Percentiles rank a stretch among this genome's conserved stretches.
These are phyloP conservation scores for Aspergillus melleus DNA, from an alignment of 2,329 filamentous ascomycete species.

Conservation along the genomic window DNA sequence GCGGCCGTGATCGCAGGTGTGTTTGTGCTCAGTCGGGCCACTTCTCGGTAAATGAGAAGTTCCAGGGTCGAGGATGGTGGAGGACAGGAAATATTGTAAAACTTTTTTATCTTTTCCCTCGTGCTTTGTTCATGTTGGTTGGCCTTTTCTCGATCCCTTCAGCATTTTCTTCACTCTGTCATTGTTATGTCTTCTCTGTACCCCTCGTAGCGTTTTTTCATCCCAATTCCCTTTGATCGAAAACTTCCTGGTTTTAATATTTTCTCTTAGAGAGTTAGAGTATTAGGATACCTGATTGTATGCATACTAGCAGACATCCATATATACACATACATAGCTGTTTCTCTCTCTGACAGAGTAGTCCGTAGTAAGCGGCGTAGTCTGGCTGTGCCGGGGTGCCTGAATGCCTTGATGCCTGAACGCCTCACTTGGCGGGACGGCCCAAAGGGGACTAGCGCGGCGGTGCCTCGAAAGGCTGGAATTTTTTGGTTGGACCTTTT, in stretches of 20 bases:
- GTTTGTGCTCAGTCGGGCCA: constrained; percentile 77
- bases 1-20: constrained; percentile 92
- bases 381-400: neutral
- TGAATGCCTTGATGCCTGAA: constrained; percentile 6
- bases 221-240: neutral
- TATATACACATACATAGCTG: neutral
- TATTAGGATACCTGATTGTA: neutral
- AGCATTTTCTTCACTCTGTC: constrained; percentile 6
- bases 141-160: constrained; percentile 12
- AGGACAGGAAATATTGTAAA: constrained; percentile 1
- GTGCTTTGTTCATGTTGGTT: neutral
- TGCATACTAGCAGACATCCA: neutral
- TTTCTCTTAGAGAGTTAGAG: neutral
- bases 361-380: too few relatives aligned
- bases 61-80: neutral
- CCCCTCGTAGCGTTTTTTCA: neutral
- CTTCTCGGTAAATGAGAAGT: constrained; percentile 40
- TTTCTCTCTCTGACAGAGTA: neutral
- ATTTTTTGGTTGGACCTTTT: constrained; percentile 12
- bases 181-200: neutral
- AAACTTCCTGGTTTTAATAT: neutral
- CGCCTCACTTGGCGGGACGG: neutral
- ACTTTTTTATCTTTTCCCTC: constrained; percentile 6
- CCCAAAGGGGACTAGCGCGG: constrained; percentile 21
- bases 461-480: constrained; percentile 12